Evolutionary conservation across 306 rosid genomes (phyloP).

Genomic region (Rosa chinensis): DNA sequence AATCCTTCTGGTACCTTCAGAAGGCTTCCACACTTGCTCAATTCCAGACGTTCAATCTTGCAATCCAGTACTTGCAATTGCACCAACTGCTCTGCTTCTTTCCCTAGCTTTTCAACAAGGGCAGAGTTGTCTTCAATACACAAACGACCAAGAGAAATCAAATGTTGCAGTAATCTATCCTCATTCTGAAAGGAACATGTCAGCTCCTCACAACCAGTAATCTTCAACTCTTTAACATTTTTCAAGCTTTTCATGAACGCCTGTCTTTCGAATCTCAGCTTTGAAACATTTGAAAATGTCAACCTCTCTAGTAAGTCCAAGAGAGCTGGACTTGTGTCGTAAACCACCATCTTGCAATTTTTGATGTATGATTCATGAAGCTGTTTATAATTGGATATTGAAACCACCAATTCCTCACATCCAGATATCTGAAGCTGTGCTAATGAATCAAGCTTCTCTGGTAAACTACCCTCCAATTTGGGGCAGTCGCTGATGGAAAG

Average conservation of each 20-base stretch:
- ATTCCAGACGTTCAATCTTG: background rate
- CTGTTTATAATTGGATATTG: background rate
- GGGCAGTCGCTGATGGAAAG: background rate
- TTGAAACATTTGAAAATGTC: background rate
- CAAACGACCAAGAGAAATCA: background rate
- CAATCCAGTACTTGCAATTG: background rate
- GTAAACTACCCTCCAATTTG: conserved; percentile 1
- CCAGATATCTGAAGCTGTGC: background rate
- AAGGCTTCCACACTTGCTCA: background rate
- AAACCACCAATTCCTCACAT: background rate
- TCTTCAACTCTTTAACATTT: background rate
- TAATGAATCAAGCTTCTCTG: conserved; percentile 1
- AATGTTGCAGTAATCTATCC: background rate
- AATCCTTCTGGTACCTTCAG: background rate
- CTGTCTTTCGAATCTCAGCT: background rate
- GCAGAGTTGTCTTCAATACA: background rate
- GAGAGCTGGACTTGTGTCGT: too few species aligned
- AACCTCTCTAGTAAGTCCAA: background rate
- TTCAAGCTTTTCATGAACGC: background rate
- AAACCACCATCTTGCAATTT: background rate
- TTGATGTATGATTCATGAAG: background rate
- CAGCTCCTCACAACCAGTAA: background rate
- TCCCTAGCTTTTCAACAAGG: background rate
- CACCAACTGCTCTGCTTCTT: background rate
- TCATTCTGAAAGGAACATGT: background rate